Evolutionary conservation across 345 rosid species (phyloP), one percentile per base, ranked within the genome.

Genomic region (Bruguiera gymnorhiza): DNA sequence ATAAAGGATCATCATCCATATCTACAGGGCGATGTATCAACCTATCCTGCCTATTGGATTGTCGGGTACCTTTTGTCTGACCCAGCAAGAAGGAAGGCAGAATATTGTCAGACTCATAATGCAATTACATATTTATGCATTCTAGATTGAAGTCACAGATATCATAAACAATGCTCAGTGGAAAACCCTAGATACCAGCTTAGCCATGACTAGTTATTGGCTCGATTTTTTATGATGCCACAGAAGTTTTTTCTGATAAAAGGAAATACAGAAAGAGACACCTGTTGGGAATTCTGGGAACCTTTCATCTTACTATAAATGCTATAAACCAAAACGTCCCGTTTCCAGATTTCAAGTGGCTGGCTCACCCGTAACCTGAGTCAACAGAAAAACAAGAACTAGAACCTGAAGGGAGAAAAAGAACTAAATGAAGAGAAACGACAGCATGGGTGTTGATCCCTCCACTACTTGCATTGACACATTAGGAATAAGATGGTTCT

Each of bases 391-490:
- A 58, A 52, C 13, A 29, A 52, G 60, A 62, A 60, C 65, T 59
- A 19, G 21, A 67, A 75, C 11, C 43, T 8, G 66, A 60, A 24
- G 21, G 50, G 19, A 31, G 34, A 52, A 19, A 36, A 19, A 30
- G 59, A 48, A 66, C 65, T 72, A 37, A 57, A 80, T 3, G 36
- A 53, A 31, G 32, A 62, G 63, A 69, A 60, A 64, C 61, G 65
- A 65, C 59, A 58, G 31, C 43, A 68, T 16, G 8, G 73, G 57
- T 71, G 64, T 72, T 58, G 43, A 62, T 58, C 63, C 84, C 77
- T 66, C 75, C 39, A 65, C 81, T 70, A 79, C 81, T 60, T 70
- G 70, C 86, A 71, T 54, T 54, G 71, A 46, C 69, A 70, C 59
- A 72, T 75, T 65, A 60, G 70, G 67, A 32, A 52, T 50, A 68